Evolutionary conservation across 2,329 filamentous ascomycete species (phyloP), one percentile per base, ranked within the genome.

Genomic region (Curvularia lunata): DNA sequence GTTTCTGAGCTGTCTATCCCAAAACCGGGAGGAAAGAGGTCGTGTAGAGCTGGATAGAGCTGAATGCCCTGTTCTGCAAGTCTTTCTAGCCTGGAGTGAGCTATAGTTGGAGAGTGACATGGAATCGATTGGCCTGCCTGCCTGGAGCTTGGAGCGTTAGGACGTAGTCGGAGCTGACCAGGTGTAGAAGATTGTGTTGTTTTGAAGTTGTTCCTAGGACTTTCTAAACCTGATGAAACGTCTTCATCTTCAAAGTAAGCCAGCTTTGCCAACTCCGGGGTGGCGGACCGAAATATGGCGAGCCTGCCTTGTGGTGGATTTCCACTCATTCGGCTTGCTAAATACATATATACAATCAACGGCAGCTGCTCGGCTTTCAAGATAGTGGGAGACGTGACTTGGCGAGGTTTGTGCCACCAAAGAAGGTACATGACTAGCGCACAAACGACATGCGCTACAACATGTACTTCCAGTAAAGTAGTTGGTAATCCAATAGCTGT

Each of bases 381-480:
- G 16, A 49, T 9, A 5, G 52, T 61, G 6, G 61, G 60, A 23
- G 62, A 59, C 16, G 62, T 51, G 4, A 70, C 55, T 12, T 66
- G 48, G 12, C 59, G 48, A 32, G 72, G 72, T 48, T 74, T 72
- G 37, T 73, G 45, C 71, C 68, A 73, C 70, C 70, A 75, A 4
- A 71, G n/a, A 2, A 63, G 32, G 41, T 73, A 75, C 2, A 75
- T 64, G 4, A 70, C 48, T 3, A 76, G 43, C 9, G 71, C 66
- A 47, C 73, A 72, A 6, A 70, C 7, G 42, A 66, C 46, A 59
- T 69, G 73, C 55, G 91, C 85, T 38, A 90, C 76, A 16, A 87
- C 78, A 59, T 88, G 85, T 5, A 86, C 71, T 51, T 88, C 84
- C 48, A 91, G 79, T 4, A 93, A 72, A 18, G 84, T 82, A 5